Evolutionary conservation across 106 monocot species (phyloP), one percentile per base, ranked within the genome.

Genomic region (Dactylorhiza incarnata): DNA sequence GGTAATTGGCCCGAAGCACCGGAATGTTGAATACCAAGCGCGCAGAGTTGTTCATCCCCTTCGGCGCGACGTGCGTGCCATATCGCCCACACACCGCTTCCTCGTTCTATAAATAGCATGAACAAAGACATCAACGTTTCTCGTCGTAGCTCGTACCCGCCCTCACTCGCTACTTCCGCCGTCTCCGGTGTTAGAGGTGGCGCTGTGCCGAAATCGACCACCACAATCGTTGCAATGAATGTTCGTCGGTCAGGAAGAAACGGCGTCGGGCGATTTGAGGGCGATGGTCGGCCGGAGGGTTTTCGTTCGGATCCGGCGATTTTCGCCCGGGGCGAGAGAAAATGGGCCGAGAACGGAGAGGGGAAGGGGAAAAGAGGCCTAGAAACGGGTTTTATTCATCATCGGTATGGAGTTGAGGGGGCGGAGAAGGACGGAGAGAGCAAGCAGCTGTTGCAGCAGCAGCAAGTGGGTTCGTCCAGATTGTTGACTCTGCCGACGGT

Each of bases 401-500:
- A 59, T 59, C 59, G 4, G 22, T 19, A 15, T 48, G 17, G 45
- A 25, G 22, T 20, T 0, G 24, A 48, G 19, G 61, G 22, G 55
- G 12, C 74, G 43, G 74, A 68, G 29, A 10, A 23, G 55, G 48
- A 24, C 0, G 48, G 63, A 72, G 47, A 55, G 59, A 59, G 7
- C 59, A 17, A 7, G 59, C 16, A 54, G 8, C n/a, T 17, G 16
- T 26, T 53, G 43, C 59, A 73, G 48, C 52, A 80, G 52, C 48
- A 71, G 68, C 66, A 45, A 29, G 19, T 12, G 62, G 29, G 16
- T 51, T 37, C 73, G 54, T 10, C 74, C 11, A 83, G 74, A 74
- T 53, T 91, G 77, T 68, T 91, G 74, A 91, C 85, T 50, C 61
- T 86, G 73, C 91, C 91, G 6, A 91, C 91, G 10, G 69, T 87